These are phyloP conservation scores for Epichloe coenophiala DNA, from an alignment of 2,329 filamentous ascomycete genomes.

Conservation along the genomic window DNA sequence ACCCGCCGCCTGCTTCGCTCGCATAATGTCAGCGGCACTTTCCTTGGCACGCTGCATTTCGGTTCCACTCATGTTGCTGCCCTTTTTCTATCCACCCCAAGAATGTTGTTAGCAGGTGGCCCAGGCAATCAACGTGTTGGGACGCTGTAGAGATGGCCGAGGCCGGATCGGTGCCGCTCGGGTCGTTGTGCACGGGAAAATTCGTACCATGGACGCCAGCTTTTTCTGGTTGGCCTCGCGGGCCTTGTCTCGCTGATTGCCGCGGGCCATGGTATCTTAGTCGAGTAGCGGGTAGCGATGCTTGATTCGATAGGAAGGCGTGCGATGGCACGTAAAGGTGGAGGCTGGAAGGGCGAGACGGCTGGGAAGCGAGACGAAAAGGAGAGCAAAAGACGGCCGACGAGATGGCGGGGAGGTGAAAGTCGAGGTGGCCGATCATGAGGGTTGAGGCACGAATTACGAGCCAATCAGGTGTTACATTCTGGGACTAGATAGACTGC, in stretches of 20 bases:
- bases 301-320: background rate
- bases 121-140: background rate
- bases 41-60: slow-evolving; percentile 74
- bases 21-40: slow-evolving; percentile 38
- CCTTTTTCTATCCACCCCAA: slow-evolving; percentile 35
- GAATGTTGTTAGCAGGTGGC: background rate
- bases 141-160: background rate
- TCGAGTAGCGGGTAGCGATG: background rate
- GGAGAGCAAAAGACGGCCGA: background rate
- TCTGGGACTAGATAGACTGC: background rate
- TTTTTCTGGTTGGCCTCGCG: slow-evolving; percentile 73
- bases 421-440: background rate
- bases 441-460: background rate
- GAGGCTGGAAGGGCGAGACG: too few species aligned
- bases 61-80: slow-evolving; percentile 51
- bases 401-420: background rate
- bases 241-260: slow-evolving; percentile 90
- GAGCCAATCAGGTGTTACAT: slow-evolving; percentile 2
- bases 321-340: background rate
- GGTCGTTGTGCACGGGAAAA: background rate
- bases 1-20: slow-evolving; percentile 45
- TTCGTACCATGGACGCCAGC: slow-evolving; percentile 1
- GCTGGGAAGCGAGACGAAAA: background rate
- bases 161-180: background rate
- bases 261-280: slow-evolving; percentile 59